Conservation (phyloP, 108 stramenopile genomes). For the Skeletonema potamos region DNA sequence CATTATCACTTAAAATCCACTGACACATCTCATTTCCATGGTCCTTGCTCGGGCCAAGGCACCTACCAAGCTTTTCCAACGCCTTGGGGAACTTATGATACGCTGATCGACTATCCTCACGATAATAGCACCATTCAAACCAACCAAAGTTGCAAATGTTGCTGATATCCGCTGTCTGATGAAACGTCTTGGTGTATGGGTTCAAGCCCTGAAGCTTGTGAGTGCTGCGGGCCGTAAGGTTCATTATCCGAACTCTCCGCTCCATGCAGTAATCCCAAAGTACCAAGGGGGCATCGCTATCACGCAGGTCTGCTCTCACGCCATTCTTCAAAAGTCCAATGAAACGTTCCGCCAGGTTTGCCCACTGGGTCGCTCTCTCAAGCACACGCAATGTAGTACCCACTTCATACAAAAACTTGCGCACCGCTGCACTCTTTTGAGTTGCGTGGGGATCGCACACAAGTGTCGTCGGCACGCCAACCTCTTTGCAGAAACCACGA, state of each 20-base stretch:
- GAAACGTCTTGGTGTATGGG: conserved; percentile 31
- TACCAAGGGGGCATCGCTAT: conserved; percentile 15
- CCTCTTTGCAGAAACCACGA: conserved; percentile 34
- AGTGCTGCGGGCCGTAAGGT: conserved; percentile 35
- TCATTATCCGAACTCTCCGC: conserved; percentile 31
- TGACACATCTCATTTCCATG: conserved; percentile 47
- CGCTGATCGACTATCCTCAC: background rate
- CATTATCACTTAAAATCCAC: conserved; percentile 37
- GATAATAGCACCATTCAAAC: conserved; percentile 51
- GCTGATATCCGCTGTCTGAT: conserved; percentile 42
- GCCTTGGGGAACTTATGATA: conserved; percentile 1
- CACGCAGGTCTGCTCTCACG: conserved; percentile 32
- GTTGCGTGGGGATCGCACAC: conserved; percentile 19
- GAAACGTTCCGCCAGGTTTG: conserved; percentile 39
- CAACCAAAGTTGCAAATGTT: conserved; percentile 41
- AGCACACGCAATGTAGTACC: conserved; percentile 26
- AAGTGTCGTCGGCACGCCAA: conserved; percentile 38
- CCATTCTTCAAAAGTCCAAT: conserved; percentile 45
- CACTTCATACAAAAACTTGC: conserved; percentile 16
- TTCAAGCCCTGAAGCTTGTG: conserved; percentile 39
- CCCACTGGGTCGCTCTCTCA: conserved; percentile 36
- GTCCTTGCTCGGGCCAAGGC: conserved; percentile 43
- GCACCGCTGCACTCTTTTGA: conserved; percentile 13
- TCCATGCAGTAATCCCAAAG: conserved; percentile 56
- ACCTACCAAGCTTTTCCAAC: conserved; percentile 5